phyloP scores from a whole-genome alignment of 257 asterid genomes.

The Haberlea rhodopensis region DNA sequence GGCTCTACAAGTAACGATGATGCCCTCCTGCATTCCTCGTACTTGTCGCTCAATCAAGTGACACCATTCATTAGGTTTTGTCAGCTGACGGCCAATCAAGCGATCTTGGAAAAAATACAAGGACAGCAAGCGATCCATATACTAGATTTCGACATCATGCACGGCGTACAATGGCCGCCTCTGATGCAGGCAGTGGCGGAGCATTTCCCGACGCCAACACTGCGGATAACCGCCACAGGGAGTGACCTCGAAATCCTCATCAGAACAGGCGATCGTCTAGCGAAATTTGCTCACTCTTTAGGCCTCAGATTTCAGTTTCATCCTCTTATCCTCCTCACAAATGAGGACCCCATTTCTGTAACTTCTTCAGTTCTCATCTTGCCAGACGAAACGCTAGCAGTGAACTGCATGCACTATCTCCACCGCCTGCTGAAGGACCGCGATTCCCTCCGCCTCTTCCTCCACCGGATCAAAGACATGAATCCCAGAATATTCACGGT shows the following conservation, averaged over 20 bases:
- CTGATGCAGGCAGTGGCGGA: constrained; percentile 91
- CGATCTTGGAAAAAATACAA: constrained; percentile 72
- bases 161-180: constrained; percentile 99
- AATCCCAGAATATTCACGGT: constrained; percentile 58
- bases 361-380: constrained; percentile 41
- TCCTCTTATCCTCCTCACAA: constrained; percentile 44
- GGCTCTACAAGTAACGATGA: constrained; percentile 30
- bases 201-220: constrained; percentile 66
- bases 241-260: constrained; percentile 58
- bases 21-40: constrained; percentile 63
- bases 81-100: constrained; percentile 93
- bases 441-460: constrained; percentile 59
- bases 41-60: constrained; percentile 71
- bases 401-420: constrained; percentile 81
- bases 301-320: constrained; percentile 84
- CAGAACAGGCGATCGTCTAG: constrained; percentile 80
- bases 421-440: constrained; percentile 61
- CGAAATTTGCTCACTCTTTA: constrained; percentile 75
- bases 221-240: constrained; percentile 91
- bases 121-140: constrained; percentile 72
- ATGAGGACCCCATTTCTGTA: constrained; percentile 41
- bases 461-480: constrained; percentile 60
- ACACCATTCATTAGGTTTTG: constrained; percentile 81
- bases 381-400: constrained; percentile 76
- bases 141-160: constrained; percentile 88